Percentiles rank a stretch among this genome's conserved stretches.
These are phyloP conservation scores for Cardamine chenopodiifolia DNA, from an alignment of 345 rosid genomes.

Conservation along the genomic window DNA sequence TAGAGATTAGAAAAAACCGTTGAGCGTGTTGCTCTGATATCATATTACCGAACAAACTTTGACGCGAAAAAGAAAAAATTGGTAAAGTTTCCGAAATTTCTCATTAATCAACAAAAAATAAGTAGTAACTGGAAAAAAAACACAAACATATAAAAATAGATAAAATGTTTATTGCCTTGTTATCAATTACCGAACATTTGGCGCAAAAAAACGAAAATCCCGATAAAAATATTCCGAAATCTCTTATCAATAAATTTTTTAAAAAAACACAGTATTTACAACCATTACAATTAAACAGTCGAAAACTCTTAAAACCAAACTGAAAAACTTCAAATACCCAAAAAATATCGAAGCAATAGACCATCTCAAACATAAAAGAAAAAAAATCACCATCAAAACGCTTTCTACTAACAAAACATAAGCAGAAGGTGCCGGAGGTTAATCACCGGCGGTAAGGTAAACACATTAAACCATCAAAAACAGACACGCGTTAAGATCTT, in stretches of 20 bases:
- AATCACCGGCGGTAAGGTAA: constrained; percentile 16
- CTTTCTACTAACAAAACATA: not conserved
- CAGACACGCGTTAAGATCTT: constrained; percentile 12
- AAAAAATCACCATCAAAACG: not conserved
- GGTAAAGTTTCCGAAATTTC: no score
- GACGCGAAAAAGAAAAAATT: no score
- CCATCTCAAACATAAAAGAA: not conserved
- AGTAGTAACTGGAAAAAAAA: no score
- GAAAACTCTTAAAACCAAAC: not conserved
- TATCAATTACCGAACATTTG: not conserved
- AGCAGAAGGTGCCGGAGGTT: constrained; percentile 3
- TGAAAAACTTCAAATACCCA: not conserved
- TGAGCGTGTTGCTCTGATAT: not conserved
- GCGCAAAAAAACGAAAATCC: not conserved
- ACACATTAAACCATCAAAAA: not conserved
- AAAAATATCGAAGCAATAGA: not conserved
- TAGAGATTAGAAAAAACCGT: not conserved
- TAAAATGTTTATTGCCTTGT: not conserved
- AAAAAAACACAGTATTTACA: not conserved
- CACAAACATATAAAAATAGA: no score
- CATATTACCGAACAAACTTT: not conserved
- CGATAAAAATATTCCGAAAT: not conserved
- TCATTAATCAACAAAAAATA: not conserved
- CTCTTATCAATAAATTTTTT: not conserved
- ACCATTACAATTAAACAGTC: not conserved